phyloP scores from a whole-genome alignment of 495 filamentous ascomycete genomes.

The Neurospora sp. region DNA sequence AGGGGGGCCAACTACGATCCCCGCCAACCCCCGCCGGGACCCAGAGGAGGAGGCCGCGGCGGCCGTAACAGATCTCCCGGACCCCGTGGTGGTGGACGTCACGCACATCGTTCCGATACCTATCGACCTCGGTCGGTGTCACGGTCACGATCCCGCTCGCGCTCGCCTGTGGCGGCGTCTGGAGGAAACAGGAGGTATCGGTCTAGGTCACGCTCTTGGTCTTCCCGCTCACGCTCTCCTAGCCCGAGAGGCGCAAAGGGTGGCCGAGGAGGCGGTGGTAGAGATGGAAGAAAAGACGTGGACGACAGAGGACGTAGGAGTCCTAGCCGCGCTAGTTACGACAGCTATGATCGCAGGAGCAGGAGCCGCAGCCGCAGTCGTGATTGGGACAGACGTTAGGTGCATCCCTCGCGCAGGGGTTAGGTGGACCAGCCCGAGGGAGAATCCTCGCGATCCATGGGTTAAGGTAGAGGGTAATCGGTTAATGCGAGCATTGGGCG shows the following conservation, averaged over 20 bases:
- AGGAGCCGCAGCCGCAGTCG: slow-evolving; percentile 19
- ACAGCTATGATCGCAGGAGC: slow-evolving; percentile 23
- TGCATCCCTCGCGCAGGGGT: neutral
- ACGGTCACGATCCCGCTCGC: slow-evolving; percentile 34
- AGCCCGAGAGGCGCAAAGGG: slow-evolving; percentile 23
- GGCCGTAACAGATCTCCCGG: slow-evolving; percentile 17
- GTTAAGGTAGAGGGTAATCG: neutral
- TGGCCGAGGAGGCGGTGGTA: slow-evolving; percentile 30
- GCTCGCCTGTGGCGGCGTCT: slow-evolving; percentile 23
- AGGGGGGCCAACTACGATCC: slow-evolving; percentile 40
- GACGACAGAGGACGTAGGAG: slow-evolving; percentile 41
- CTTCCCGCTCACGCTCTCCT: slow-evolving; percentile 37
- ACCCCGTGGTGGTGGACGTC: slow-evolving; percentile 21
- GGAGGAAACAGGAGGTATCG: slow-evolving; percentile 29
- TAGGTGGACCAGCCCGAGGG: neutral
- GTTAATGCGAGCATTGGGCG: neutral
- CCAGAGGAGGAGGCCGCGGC: slow-evolving; percentile 18
- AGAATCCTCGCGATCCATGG: neutral
- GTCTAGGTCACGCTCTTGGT: slow-evolving; percentile 35
- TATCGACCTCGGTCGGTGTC: slow-evolving; percentile 44
- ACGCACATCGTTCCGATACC: slow-evolving; percentile 37
- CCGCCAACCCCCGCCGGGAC: slow-evolving; percentile 30
- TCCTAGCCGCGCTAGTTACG: slow-evolving; percentile 53
- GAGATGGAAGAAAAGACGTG: slow-evolving; percentile 20
- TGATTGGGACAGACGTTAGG: slow-evolving; percentile 5